phyloP scores from a whole-genome alignment of 2,329 filamentous ascomycete genomes.

The Elsinoe fawcettii region DNA sequence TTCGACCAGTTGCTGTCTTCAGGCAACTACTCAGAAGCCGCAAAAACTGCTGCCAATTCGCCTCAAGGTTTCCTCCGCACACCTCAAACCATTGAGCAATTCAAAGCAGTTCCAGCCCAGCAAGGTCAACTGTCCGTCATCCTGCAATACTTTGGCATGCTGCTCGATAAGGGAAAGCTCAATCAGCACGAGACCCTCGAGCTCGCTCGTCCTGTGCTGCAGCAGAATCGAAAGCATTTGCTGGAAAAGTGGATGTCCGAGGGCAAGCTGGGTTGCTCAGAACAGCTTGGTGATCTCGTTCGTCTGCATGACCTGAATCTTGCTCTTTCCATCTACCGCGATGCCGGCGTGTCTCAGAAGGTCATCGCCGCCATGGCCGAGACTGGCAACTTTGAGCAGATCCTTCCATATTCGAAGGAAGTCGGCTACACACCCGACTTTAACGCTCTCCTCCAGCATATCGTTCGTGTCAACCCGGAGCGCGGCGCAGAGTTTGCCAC shows the following conservation, averaged over 20 bases:
- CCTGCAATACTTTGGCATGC: constrained; percentile 94
- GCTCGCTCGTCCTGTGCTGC: constrained; percentile 82
- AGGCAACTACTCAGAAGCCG: constrained; percentile 78
- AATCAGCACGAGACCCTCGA: constrained; percentile 94
- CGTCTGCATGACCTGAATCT: constrained; percentile 81
- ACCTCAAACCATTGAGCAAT: constrained; percentile 87
- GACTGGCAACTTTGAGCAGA: constrained; percentile 94
- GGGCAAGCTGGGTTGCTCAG: constrained; percentile 90
- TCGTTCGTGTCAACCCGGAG: constrained; percentile 82
- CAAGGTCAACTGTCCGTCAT: constrained; percentile 87
- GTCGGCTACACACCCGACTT: constrained; percentile 92
- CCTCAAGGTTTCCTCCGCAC: constrained; percentile 92
- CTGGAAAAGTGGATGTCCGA: constrained; percentile 98
- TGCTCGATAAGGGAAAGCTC: constrained; percentile 87
- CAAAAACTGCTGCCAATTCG: constrained; percentile 93
- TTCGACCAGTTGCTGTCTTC: constrained; percentile 80
- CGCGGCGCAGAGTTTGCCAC: constrained; percentile 92
- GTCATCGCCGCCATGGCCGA: constrained; percentile 92
- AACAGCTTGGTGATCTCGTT: constrained; percentile 91
- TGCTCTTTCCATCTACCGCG: constrained; percentile 80
- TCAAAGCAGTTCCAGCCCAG: constrained; percentile 76
- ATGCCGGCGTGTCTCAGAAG: constrained; percentile 85
- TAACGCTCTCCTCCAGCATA: constrained; percentile 83
- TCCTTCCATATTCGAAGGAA: constrained; percentile 80
- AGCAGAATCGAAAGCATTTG: constrained; percentile 89